Conservation (phyloP, 305 asterid species). For the Fraxinus ornus region DNA sequence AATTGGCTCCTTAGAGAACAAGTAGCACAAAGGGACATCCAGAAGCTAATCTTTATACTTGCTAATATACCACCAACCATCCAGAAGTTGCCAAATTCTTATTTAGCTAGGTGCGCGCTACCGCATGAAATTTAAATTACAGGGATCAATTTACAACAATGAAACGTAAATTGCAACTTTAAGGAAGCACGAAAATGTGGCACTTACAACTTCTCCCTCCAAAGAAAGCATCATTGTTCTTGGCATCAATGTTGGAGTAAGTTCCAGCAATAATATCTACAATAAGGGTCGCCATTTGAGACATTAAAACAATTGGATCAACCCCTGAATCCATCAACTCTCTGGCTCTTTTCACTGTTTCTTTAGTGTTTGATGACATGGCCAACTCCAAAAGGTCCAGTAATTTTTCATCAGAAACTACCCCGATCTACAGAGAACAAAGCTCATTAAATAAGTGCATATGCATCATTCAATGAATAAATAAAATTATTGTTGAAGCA, state of each 20-base stretch:
- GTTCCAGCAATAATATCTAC: constrained; percentile 93
- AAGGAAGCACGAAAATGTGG: constrained; percentile 17
- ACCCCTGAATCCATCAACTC: constrained; percentile 84
- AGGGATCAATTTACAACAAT: not conserved
- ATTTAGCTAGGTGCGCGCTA: not conserved
- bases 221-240: constrained; percentile 45
- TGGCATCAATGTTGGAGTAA: constrained; percentile 43
- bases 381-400: constrained; percentile 86
- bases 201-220: constrained; percentile 66
- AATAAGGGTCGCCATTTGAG: constrained; percentile 88
- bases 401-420: constrained; percentile 86
- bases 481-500: not conserved
- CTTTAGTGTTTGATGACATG: constrained; percentile 84
- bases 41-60: not conserved
- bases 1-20: not conserved
- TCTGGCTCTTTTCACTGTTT: constrained; percentile 85
- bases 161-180: not conserved
- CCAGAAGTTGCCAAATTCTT: not conserved
- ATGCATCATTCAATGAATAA: not conserved
- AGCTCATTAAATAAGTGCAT: not conserved
- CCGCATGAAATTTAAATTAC: not conserved
- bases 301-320: constrained; percentile 84
- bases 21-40: not conserved
- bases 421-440: constrained; percentile 64
- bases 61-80: not conserved